Evolutionary conservation across 2,329 filamentous ascomycete genomes (phyloP).

Genomic region (Colletotrichum truncatum): DNA sequence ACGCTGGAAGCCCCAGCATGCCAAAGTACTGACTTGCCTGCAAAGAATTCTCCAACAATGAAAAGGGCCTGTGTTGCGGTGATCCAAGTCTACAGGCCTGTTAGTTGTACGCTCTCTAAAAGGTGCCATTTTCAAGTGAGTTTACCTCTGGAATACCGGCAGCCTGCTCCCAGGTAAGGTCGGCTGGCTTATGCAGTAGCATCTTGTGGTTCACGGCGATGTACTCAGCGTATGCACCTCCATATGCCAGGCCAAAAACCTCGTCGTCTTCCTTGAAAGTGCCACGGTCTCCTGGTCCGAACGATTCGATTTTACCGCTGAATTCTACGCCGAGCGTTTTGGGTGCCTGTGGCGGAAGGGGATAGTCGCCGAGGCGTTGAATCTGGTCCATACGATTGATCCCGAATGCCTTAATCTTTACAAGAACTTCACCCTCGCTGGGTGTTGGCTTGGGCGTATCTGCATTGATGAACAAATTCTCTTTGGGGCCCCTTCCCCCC

Average conservation of each 20-base stretch:
- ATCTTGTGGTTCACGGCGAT: constrained; percentile 80
- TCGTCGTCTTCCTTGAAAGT: constrained; percentile 78
- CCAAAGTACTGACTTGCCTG: constrained; percentile 83
- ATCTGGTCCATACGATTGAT: constrained; percentile 88
- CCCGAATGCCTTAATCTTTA: constrained; percentile 84
- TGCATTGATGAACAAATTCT: constrained; percentile 68
- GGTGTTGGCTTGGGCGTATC: constrained; percentile 60
- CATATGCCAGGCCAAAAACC: constrained; percentile 91
- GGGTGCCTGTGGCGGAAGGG: constrained; percentile 75
- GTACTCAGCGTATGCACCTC: constrained; percentile 90
- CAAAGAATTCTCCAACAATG: constrained; percentile 78
- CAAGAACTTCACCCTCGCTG: constrained; percentile 74
- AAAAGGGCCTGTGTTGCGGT: constrained; percentile 92
- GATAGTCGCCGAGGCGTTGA: constrained; percentile 78
- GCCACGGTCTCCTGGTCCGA: constrained; percentile 59
- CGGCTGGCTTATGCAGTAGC: constrained; percentile 82
- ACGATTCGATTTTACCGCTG: constrained; percentile 71
- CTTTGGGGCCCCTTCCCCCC: constrained; percentile 62
- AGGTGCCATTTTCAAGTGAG: constrained; percentile 9
- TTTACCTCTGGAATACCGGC: constrained; percentile 82
- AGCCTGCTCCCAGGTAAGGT: constrained; percentile 76
- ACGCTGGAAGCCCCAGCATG: constrained; percentile 92
- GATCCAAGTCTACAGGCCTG: constrained; percentile 88
- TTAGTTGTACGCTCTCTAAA: constrained; percentile 52
- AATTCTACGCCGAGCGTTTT: constrained; percentile 82